Evolutionary conservation across 2,329 filamentous ascomycete genomes (phyloP).

Genomic region (Ceratocystis eucalypticola): DNA sequence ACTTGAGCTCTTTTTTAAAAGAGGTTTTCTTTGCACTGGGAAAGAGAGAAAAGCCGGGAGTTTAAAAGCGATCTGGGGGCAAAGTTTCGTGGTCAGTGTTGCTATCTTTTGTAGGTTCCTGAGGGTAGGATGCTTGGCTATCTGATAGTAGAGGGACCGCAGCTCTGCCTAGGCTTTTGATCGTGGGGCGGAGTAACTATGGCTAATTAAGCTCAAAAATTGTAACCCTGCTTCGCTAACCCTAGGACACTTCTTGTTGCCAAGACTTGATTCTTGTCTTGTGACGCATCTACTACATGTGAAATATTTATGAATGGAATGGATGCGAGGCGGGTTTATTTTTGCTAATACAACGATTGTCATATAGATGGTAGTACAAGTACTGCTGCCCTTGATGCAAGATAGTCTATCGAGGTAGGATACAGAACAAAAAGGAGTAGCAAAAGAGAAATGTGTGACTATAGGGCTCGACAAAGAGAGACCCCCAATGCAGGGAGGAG

Average conservation of each 20-base stretch:
- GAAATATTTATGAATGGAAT: too few species aligned
- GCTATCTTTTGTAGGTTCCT: neutral
- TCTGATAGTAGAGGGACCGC: neutral
- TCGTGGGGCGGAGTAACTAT: constrained; percentile 15
- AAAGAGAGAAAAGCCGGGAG: too few species aligned
- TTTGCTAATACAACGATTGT: neutral
- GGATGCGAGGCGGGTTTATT: too few species aligned
- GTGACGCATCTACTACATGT: too few species aligned
- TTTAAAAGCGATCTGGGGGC: neutral
- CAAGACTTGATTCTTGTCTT: neutral
- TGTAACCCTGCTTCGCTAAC: neutral
- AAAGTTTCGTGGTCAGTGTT: neutral
- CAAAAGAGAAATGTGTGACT: neutral
- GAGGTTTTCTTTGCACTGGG: neutral
- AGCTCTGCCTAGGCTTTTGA: neutral
- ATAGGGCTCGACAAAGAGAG: neutral
- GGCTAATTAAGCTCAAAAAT: constrained; percentile 1
- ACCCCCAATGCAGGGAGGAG: neutral
- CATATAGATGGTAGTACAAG: neutral
- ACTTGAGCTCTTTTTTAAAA: neutral
- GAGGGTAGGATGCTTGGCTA: neutral
- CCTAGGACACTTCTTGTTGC: neutral
- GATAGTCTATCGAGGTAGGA: neutral
- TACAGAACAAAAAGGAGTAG: neutral
- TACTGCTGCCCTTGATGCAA: neutral